phyloP scores from a whole-genome alignment of 139 green algal genomes.

The Spirogloea muscicola region DNA sequence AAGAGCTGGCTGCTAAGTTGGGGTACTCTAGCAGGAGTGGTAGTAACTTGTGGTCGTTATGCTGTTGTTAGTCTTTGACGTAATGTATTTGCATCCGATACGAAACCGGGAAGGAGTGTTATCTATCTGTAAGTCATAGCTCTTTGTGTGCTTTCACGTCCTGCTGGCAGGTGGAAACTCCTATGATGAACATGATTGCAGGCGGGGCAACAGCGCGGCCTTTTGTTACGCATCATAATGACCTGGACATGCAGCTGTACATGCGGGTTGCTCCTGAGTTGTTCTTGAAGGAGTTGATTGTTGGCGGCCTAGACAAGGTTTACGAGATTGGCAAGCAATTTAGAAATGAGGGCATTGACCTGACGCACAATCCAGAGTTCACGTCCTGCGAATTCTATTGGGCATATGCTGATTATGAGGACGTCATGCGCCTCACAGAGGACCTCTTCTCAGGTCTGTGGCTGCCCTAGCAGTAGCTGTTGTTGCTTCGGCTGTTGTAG shows the following conservation, averaged over 20 bases:
- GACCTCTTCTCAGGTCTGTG: slow-evolving; percentile 70
- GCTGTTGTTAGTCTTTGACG: background rate
- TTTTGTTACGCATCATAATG: slow-evolving; percentile 98
- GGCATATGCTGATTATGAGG: slow-evolving; percentile 96
- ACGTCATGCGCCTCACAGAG: slow-evolving; percentile 96
- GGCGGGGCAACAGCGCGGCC: slow-evolving; percentile 82
- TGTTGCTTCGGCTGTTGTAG: too few relatives aligned
- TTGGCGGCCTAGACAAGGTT: slow-evolving; percentile 95
- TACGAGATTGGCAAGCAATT: slow-evolving; percentile 74
- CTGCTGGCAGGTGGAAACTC: slow-evolving; percentile 71
- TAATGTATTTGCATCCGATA: background rate
- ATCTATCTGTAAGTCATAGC: background rate
- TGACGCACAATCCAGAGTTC: slow-evolving; percentile 99
- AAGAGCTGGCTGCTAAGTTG: too few relatives aligned
- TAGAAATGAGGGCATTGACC: slow-evolving; percentile 96
- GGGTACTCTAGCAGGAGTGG: too few relatives aligned
- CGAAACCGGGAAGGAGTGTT: background rate
- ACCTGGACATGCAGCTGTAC: slow-evolving; percentile 96
- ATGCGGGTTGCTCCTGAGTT: slow-evolving; percentile 98
- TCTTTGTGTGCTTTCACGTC: background rate
- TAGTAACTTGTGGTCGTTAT: background rate
- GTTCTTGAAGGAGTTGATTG: slow-evolving; percentile 95
- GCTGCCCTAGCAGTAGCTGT: too few relatives aligned
- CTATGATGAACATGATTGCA: slow-evolving; percentile 95
- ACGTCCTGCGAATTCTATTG: slow-evolving; percentile 98